A percentile compares a stretch with the other conserved stretches of the same genome.
Conservation (phyloP, 2,329 filamentous ascomycete species). For the Bipolaris oryzae region DNA sequence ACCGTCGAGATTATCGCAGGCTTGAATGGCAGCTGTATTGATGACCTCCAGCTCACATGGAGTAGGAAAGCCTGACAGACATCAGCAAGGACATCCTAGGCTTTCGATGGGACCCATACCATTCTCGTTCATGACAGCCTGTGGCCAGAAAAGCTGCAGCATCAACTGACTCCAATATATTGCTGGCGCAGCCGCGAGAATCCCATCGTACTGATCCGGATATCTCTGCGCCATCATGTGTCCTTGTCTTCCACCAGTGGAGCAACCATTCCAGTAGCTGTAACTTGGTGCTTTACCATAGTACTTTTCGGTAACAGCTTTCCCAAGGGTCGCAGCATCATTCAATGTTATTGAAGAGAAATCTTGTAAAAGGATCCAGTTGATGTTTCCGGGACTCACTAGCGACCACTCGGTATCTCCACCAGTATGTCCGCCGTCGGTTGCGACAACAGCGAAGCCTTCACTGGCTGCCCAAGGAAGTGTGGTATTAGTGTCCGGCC, state of each 20-base stretch:
- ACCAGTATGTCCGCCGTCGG: conserved; percentile 28
- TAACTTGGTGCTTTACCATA: conserved; percentile 36
- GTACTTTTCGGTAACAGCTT: conserved; percentile 31
- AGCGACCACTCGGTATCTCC: conserved; percentile 15
- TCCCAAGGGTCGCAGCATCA: conserved; percentile 39
- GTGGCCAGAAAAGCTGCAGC: conserved; percentile 29
- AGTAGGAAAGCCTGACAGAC: conserved; percentile 7
- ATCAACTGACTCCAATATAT: conserved; percentile 24
- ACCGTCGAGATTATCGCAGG: conserved; percentile 37
- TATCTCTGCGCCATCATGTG: conserved; percentile 40
- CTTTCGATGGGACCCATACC: conserved; percentile 4
- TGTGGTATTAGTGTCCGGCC: conserved; percentile 17
- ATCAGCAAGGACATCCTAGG: neutral
- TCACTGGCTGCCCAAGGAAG: conserved; percentile 21
- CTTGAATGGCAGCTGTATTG: conserved; percentile 16
- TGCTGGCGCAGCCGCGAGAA: conserved; percentile 38
- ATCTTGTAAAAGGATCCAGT: conserved; percentile 38
- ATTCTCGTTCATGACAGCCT: conserved; percentile 35
- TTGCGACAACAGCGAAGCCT: conserved; percentile 31
- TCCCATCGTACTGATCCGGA: conserved; percentile 37
- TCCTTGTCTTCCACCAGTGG: conserved; percentile 32
- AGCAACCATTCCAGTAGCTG: conserved; percentile 44
- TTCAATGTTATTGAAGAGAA: conserved; percentile 40
- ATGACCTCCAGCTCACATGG: conserved; percentile 33
- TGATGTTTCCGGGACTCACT: conserved; percentile 23